These are phyloP conservation scores for Triticum urartu DNA, from an alignment of 176 grass and related monocot genomes.

Conservation along the genomic window DNA sequence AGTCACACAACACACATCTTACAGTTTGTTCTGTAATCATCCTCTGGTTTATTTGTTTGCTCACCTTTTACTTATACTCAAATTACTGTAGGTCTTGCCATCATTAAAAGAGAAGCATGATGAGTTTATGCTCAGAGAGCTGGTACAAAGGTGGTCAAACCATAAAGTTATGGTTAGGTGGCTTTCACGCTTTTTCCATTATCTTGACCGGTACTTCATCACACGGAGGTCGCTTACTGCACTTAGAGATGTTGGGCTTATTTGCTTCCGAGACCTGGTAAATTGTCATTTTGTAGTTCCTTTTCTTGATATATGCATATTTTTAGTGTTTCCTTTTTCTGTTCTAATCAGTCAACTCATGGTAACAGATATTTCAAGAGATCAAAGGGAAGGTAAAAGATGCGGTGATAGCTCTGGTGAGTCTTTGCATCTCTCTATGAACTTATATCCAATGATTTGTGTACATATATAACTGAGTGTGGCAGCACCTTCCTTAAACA, in stretches of 20 bases:
- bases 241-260: slow-evolving; percentile 81
- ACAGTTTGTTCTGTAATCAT: neutral
- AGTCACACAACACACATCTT: neutral
- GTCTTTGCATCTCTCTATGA: slow-evolving; percentile 16
- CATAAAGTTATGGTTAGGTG: slow-evolving; percentile 96
- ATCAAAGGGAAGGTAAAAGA: slow-evolving; percentile 86
- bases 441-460: neutral
- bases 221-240: slow-evolving; percentile 59
- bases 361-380: slow-evolving; percentile 78
- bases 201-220: slow-evolving; percentile 93
- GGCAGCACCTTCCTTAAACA: slow-evolving; percentile 30
- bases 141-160: slow-evolving; percentile 85
- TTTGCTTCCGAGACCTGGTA: slow-evolving; percentile 82
- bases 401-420: slow-evolving; percentile 82
- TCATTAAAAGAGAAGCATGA: slow-evolving; percentile 90
- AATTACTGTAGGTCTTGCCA: slow-evolving; percentile 65
- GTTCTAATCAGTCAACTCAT: slow-evolving; percentile 5
- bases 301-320: neutral
- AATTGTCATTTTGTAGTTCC: neutral
- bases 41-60: neutral
- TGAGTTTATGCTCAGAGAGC: slow-evolving; percentile 86
- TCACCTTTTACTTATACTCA: neutral
- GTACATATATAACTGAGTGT: neutral
- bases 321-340: neutral
- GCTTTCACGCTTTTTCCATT: slow-evolving; percentile 85